Base-by-base conservation (phyloP, 148 eudicot genomes). In the Pouteria glomerata region DNA sequence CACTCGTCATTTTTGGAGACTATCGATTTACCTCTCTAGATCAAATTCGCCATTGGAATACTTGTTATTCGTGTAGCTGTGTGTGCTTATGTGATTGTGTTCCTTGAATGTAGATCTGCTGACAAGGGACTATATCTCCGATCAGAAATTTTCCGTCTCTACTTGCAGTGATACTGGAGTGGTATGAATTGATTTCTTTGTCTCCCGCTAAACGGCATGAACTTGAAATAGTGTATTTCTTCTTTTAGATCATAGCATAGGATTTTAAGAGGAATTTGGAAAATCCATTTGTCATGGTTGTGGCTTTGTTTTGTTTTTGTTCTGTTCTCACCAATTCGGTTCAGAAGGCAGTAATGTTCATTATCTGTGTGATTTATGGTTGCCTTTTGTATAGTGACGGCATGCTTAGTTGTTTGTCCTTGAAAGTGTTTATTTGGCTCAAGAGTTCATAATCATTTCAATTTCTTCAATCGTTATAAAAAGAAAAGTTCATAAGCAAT, bases 131-230 rank as follows among this genome's bases (percentile, higher is more conserved):
- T 91, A 89, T 60, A 63, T 85, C 27, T 83, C 89, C 26, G 98
- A 94, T 85, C 97, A 89, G 83, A 94, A 91, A 70, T 85, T 94
- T 56, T 79, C 97, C 8, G 70, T 94, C 67, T 87, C 96, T 41
- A 85, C 93, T 44, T 76, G 44, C 86, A 94, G 91, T 70, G 91
- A 81, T 14, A 74, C 90, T 67, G 98, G 98, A 76, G 87, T 94
- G 89, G 98, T 94, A 85, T 27, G 80, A 63, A 76, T 76, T 39
- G 16, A 27, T 59, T 45, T 37, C 18, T 52, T 12, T 33, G 30
- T 27, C 30, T 60, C 44, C 5, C 19, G 57, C 44, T 68, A 18
- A 2, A 23, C 8, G 15, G 48, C 52, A 26, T 51, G 21, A 15
- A n/a, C 53, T 35, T 63, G 14, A 21, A 26, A 8, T 34, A 12